A percentile compares a stretch with the other conserved stretches of the same genome.
phyloP scores from a whole-genome alignment of 2,329 filamentous ascomycete genomes.

The Aspergillus chevalieri region DNA sequence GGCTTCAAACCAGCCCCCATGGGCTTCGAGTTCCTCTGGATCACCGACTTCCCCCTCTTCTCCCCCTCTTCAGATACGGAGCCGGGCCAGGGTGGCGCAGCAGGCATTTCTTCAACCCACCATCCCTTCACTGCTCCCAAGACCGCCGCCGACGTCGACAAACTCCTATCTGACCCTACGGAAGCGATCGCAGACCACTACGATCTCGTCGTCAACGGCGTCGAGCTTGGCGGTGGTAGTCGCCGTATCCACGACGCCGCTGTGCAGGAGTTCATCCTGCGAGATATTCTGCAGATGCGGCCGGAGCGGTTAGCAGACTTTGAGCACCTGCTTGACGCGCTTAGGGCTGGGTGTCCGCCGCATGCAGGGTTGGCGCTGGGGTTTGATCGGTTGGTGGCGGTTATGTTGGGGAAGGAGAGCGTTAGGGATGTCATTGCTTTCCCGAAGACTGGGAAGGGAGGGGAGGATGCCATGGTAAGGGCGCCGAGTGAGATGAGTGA shows the following conservation, averaged over 20 bases:
- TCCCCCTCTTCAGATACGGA: constrained; percentile 60
- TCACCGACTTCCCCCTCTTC: constrained; percentile 88
- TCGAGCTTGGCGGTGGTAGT: constrained; percentile 89
- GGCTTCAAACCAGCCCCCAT: constrained; percentile 47
- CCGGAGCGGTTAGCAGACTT: constrained; percentile 71
- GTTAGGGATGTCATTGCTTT: constrained; percentile 95
- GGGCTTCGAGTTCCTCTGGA: constrained; percentile 70
- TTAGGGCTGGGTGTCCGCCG: constrained; percentile 81
- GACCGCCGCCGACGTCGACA: constrained; percentile 62
- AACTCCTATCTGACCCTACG: constrained; percentile 66
- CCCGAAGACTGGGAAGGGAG: constrained; percentile 84
- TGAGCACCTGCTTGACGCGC: constrained; percentile 72
- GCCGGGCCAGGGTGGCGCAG: constrained; percentile 72
- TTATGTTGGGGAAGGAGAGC: constrained; percentile 69
- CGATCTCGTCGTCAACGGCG: constrained; percentile 90
- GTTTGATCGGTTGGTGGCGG: constrained; percentile 77
- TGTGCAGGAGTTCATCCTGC: constrained; percentile 79
- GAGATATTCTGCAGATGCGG: constrained; percentile 73
- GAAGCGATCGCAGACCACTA: constrained; percentile 79
- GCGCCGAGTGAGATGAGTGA: constrained; percentile 65
- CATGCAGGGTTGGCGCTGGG: constrained; percentile 91
- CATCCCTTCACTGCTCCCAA: constrained; percentile 93
- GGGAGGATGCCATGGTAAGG: constrained; percentile 76
- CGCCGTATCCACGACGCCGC: constrained; percentile 80
- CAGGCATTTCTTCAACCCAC: constrained; percentile 81